Percentiles rank a stretch among this genome's conserved stretches.
These are phyloP conservation scores for Leccinum subtestaceum DNA, from an alignment of 768 basidiomycete species.

Conservation along the genomic window DNA sequence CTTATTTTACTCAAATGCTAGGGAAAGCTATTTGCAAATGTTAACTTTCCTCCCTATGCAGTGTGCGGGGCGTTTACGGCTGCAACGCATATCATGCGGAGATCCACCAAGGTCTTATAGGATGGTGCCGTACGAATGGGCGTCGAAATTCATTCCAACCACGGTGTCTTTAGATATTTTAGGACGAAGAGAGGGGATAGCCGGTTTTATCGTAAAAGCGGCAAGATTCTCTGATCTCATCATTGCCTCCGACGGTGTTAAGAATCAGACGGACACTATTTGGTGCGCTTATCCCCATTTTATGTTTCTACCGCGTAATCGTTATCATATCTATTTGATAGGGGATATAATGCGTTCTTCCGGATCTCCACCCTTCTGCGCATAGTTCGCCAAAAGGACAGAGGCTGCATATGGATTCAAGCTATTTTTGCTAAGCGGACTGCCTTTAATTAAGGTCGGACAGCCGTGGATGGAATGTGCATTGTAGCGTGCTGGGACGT, in stretches of 20 bases:
- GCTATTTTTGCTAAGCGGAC: constrained; percentile 12
- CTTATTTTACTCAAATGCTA: constrained; percentile 20
- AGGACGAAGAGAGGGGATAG: constrained; percentile 9
- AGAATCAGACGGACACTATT: constrained; percentile 13
- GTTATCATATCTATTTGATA: constrained; percentile 5
- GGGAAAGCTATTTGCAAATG: constrained; percentile 20
- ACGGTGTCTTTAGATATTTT: constrained; percentile 19
- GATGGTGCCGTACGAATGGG: constrained; percentile 20
- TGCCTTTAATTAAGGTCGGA: constrained; percentile 18
- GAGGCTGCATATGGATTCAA: constrained; percentile 10
- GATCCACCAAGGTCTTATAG: constrained; percentile 19
- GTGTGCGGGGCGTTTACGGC: constrained; percentile 14
- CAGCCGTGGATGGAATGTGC: constrained; percentile 12
- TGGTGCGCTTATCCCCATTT: constrained; percentile 17
- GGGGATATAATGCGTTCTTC: constrained; percentile 18
- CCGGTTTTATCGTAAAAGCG: constrained; percentile 17
- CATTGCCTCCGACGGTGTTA: constrained; percentile 27
- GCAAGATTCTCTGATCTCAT: constrained; percentile 18
- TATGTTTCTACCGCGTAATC: background rate
- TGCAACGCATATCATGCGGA: constrained; percentile 31
- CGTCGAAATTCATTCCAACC: constrained; percentile 18
- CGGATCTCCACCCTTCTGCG: constrained; percentile 25
- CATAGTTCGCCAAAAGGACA: constrained; percentile 21
- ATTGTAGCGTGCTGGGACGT: constrained; percentile 11
- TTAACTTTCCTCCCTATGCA: constrained; percentile 8